phyloP scores from a whole-genome alignment of 2,329 filamentous ascomycete species.

The Diplodia seriata region DNA sequence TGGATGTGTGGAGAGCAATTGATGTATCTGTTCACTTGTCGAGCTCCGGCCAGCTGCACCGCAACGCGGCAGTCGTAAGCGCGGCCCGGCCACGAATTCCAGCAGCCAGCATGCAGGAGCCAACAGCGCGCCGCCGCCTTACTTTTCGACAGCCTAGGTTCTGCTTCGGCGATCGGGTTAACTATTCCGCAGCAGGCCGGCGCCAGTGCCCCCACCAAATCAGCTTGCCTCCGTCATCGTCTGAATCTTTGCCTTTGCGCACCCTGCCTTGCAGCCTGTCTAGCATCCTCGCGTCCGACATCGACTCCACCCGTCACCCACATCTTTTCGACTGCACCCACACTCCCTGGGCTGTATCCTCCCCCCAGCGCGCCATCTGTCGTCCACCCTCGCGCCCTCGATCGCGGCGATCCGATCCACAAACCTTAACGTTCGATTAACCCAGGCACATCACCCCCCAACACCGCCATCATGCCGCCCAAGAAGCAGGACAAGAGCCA shows the following conservation, averaged over 20 bases:
- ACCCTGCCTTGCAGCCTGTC: not conserved
- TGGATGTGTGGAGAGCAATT: constrained; percentile 15
- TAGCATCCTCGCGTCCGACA: not conserved
- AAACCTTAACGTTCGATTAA: not conserved
- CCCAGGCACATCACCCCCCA: not conserved
- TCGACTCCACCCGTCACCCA: not conserved
- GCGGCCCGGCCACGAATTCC: constrained; percentile 24
- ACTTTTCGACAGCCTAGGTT: not conserved
- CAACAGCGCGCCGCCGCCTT: not conserved
- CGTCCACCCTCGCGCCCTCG: not conserved
- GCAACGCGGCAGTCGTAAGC: constrained; percentile 12
- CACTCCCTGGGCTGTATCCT: constrained; percentile 32
- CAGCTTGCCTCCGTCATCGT: constrained; percentile 30
- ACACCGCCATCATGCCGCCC: constrained; percentile 70
- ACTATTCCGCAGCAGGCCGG: constrained; percentile 4
- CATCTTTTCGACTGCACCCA: constrained; percentile 34
- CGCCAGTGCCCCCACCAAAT: constrained; percentile 17
- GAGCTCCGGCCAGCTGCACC: constrained; percentile 24
- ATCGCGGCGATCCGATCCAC: constrained; percentile 20
- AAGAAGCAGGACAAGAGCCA: constrained; percentile 67
- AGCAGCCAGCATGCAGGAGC: not conserved
- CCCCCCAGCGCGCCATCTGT: not conserved
- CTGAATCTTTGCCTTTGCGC: constrained; percentile 18
- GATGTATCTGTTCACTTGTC: constrained; percentile 31
- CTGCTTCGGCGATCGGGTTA: constrained; percentile 22